Base-by-base conservation (phyloP, 495 filamentous ascomycete genomes). In the Penicillium fimorum region DNA sequence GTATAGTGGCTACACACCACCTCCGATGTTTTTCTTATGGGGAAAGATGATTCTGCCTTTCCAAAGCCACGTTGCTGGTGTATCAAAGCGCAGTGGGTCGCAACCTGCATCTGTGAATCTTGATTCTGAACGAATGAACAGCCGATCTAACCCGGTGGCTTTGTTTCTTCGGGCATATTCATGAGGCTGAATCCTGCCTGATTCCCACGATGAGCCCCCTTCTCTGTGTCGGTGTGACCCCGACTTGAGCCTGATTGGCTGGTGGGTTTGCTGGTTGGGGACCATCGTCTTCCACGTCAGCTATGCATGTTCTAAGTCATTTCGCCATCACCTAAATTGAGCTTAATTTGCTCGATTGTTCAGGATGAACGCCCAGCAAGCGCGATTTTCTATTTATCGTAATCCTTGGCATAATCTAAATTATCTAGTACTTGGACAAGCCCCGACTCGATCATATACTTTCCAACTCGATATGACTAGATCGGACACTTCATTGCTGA, bases 341-440 rank as follows among this genome's bases (percentile, higher is more conserved):
- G 41, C 30, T 46, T 46, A 37, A 53, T 53, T 53, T 53, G 30
- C 41, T 37, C 5, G 1, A 35, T 17, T 46, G n/a, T 32, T 3
- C 0, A 8, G 1, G 4, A n/a, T 29, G 10, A 20, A 18, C 2
- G 7, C 4, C 9, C 15, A 29, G 33, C 35, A 51, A 51, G 49
- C 33, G 49, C 35, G 9, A 51, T 41, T 30, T 50, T 35, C 25
- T 11, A 25, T 2, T 10, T 29, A 30, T 9, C 3, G 15, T 0
- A 17, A 17, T 47, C 44, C 7, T 47, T 30, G 25, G 25, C 8
- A 30, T 47, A 30, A 11, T n/a, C 44, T 47, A n/a, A 17, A 30
- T 47, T 47, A 11, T n/a, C 44, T 47, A 17, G 30, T 47, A 17
- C 44, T 15, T 5, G 8, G 9, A 8, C n/a, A 17, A 15, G 15